Evolutionary conservation across 2,329 filamentous ascomycete genomes (phyloP).

Genomic region (Colletotrichum godetiae): DNA sequence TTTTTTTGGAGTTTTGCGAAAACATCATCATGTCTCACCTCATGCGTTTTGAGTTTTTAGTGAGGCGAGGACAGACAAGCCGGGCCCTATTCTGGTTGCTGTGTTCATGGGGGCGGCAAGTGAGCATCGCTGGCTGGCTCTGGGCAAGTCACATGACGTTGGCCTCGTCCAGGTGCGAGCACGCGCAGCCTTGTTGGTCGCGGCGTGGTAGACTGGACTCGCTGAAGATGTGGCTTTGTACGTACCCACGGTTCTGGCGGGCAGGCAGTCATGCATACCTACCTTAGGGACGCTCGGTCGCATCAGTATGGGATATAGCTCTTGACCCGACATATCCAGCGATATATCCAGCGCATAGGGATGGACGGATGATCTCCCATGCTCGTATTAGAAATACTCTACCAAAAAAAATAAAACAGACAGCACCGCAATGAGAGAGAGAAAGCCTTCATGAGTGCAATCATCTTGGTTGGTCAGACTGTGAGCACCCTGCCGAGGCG

Average conservation of each 20-base stretch:
- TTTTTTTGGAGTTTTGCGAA: slow-evolving; percentile 36
- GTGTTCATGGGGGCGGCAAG: not conserved
- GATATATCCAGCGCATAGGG: not conserved
- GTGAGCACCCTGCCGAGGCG: not conserved
- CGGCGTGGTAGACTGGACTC: not conserved
- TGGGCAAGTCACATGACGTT: slow-evolving; percentile 27
- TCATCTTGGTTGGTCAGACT: not conserved
- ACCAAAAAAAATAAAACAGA: not conserved
- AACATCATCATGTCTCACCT: slow-evolving; percentile 28
- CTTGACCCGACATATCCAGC: not conserved
- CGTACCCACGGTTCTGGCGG: not conserved
- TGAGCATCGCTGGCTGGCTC: not conserved
- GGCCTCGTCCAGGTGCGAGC: slow-evolving; percentile 3
- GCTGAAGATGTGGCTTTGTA: not conserved
- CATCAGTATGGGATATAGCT: not conserved
- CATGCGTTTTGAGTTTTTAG: slow-evolving; percentile 12
- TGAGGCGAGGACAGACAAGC: not conserved
- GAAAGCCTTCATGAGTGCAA: not conserved
- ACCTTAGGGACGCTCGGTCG: not conserved
- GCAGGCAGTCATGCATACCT: no score
- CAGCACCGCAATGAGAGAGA: not conserved
- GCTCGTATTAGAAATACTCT: slow-evolving; percentile 12
- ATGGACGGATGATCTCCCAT: not conserved
- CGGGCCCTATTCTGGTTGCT: not conserved
- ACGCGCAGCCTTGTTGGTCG: slow-evolving; percentile 19